Evolutionary conservation across 164 flowering plant species (phyloP).

Genomic region (Umbilicus rupestris): DNA sequence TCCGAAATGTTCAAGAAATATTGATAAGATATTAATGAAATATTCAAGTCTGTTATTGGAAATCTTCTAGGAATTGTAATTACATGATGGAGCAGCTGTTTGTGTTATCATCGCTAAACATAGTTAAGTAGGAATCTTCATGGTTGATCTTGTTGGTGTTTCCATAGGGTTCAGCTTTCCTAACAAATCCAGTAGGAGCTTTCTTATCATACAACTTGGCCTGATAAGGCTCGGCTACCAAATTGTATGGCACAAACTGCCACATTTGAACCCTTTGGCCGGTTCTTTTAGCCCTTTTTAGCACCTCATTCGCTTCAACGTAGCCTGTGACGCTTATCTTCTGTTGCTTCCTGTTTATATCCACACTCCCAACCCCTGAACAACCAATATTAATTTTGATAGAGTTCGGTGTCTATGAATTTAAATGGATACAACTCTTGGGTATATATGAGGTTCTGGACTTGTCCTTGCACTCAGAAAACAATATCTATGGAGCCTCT

Average conservation of each 20-base stretch:
- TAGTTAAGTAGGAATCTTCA: conserved; percentile 1
- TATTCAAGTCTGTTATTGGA: too few relatives aligned
- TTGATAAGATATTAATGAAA: too few relatives aligned
- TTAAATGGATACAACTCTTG: too few relatives aligned
- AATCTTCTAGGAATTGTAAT: too few relatives aligned
- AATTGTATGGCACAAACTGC: conserved; percentile 60
- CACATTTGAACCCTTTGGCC: conserved; percentile 65
- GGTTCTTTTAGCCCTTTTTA: conserved; percentile 55
- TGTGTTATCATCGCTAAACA: conserved; percentile 67
- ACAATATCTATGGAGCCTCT: too few relatives aligned
- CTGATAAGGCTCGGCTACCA: conserved; percentile 50
- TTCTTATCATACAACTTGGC: conserved; percentile 56
- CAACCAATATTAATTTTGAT: too few relatives aligned
- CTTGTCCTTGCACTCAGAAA: too few relatives aligned
- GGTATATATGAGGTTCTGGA: too few relatives aligned
- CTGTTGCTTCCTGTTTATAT: conserved; percentile 56
- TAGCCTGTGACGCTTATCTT: conserved; percentile 60
- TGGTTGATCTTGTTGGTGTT: not conserved
- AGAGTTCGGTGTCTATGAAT: too few relatives aligned
- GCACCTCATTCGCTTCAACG: conserved; percentile 48
- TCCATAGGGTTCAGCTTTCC: conserved; percentile 28
- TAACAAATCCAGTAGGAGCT: conserved; percentile 64
- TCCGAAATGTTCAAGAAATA: too few relatives aligned
- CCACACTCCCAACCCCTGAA: conserved; percentile 20
- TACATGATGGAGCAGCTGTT: conserved; percentile 1